Conservation (phyloP, 78 protist species). For the Dictyostelium purpureum region DNA sequence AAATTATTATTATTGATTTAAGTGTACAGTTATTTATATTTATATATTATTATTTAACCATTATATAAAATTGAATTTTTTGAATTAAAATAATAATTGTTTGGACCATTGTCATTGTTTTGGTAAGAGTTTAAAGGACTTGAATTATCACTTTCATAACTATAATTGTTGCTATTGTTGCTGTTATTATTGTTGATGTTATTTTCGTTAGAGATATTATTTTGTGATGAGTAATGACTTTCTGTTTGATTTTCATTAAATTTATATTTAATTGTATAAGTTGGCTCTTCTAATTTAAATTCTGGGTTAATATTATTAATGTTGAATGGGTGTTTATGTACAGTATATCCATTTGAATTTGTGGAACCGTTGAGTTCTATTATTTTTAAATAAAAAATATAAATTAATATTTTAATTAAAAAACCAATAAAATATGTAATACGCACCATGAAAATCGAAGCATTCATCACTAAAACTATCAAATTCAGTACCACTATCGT, state of each 20-base stretch:
- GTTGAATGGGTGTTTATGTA: neutral
- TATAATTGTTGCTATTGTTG: neutral
- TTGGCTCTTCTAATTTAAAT: neutral
- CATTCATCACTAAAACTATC: neutral
- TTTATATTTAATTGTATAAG: neutral
- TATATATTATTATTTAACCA: too few relatives aligned
- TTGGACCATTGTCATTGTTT: too few relatives aligned
- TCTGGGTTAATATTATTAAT: neutral
- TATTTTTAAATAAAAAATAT: neutral
- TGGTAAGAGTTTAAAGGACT: too few relatives aligned
- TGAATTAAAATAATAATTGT: too few relatives aligned
- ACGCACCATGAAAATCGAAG: neutral
- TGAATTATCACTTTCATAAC: neutral
- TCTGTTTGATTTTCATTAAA: too few relatives aligned
- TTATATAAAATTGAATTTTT: too few relatives aligned
- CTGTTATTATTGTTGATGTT: neutral
- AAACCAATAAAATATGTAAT: neutral
- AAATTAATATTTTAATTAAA: neutral
- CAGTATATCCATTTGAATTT: slow-evolving; percentile 2
- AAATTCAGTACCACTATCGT: too few relatives aligned
- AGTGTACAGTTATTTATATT: too few relatives aligned
- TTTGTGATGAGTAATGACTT: too few relatives aligned
- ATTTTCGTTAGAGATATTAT: neutral
- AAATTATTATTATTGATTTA: too few relatives aligned
- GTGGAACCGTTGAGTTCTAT: neutral